These are phyloP conservation scores for Naganishia randhawae DNA, from an alignment of 768 basidiomycete genomes.

Conservation along the genomic window DNA sequence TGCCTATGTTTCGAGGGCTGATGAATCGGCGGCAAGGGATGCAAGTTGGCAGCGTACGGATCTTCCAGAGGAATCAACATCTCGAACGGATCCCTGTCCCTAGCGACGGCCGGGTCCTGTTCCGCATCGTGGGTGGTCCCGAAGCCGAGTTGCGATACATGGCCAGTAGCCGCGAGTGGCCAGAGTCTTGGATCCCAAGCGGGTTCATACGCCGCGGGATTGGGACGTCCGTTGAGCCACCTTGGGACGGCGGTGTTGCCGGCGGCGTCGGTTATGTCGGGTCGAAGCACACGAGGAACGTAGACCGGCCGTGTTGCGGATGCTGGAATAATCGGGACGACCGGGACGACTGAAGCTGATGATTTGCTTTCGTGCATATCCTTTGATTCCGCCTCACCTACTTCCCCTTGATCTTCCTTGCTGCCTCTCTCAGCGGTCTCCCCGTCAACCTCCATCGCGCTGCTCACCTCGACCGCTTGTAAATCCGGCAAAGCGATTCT, in stretches of 20 bases:
- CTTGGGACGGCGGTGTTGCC: neutral
- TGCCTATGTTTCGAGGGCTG: slow-evolving; percentile 9
- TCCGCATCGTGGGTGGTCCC: neutral
- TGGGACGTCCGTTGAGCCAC: slow-evolving; percentile 4
- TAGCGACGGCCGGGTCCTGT: too few relatives aligned
- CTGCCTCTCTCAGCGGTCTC: too few relatives aligned
- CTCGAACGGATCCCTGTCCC: slow-evolving; percentile 1
- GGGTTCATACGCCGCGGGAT: slow-evolving; percentile 17
- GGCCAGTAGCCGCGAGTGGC: slow-evolving; percentile 16
- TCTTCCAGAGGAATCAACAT: slow-evolving; percentile 22
- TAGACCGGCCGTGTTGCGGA: neutral
- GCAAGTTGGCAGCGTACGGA: slow-evolving; percentile 21
- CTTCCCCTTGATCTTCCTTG: neutral
- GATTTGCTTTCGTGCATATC: neutral
- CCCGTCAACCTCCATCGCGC: neutral
- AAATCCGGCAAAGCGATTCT: slow-evolving; percentile 12
- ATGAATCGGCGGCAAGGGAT: slow-evolving; percentile 17
- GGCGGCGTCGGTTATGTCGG: neutral
- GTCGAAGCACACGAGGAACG: neutral
- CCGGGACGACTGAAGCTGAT: neutral
- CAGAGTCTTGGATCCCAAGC: slow-evolving; percentile 4
- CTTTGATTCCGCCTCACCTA: neutral
- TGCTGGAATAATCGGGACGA: neutral
- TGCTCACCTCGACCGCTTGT: neutral
- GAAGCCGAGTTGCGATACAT: neutral